Base-by-base conservation (phyloP, 2,329 filamentous ascomycete species). In the Colletotrichum echinochloae region DNA sequence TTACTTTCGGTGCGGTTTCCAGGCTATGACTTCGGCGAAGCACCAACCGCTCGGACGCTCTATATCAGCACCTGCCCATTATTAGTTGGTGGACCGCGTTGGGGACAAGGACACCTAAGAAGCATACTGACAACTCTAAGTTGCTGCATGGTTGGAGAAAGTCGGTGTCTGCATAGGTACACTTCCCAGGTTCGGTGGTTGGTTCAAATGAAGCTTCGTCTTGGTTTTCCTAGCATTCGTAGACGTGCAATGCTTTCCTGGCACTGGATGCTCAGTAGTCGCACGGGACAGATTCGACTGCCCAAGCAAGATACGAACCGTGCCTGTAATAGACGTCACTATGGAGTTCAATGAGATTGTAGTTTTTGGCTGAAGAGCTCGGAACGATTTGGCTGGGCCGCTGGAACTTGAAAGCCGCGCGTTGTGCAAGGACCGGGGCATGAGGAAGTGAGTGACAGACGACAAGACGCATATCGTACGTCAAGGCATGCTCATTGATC, bases 391-490 rank as follows among this genome's bases (percentile, higher is more conserved):
- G 12, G 11, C n/a, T 18, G 7, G 14, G 26, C 14, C n/a, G 18
- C 9, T 33, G 18, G 8, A 26, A 26, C n/a, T 39, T 5, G 28
- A 33, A 14, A 23, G 28, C 33, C 37, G 16, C 30, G n/a, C 37
- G 11, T 16, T 23, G 41, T 48, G 33, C 48, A 37, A 54, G 48
- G 49, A 44, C 35, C 66, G 67, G 63, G 56, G 26, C 67, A 20
- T 35, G 35, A 30, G 63, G 41, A 44, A 23, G 63, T 33, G 44
- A 35, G 55, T 48, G 9, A 48, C 63, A 49, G 63, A 23, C 37
- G 44, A 60, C 46, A 48, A 60, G 54, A 37, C 37, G 39, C 6
- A 46, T 18, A 37, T 41, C 44, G 30, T 16, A 30, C 16, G n/a
- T 26, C 51, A 64, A 60, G 51, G 16, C 41, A 41, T 39, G 48